Conservation (phyloP, 2,329 filamentous ascomycete genomes). For the Monosporascus cannonballus region DNA sequence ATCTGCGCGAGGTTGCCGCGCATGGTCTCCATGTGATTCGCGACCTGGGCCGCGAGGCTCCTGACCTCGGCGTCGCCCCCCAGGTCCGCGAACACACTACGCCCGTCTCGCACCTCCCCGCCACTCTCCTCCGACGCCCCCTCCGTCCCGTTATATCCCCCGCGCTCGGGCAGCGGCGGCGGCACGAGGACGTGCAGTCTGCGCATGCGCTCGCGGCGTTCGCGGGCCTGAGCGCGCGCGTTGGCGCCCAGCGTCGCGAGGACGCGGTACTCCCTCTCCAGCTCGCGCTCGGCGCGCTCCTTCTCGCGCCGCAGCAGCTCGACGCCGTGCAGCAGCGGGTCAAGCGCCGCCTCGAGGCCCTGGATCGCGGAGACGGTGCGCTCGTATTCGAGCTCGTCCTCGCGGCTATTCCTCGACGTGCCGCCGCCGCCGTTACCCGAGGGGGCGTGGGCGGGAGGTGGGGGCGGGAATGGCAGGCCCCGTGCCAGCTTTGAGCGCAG, state of each 20-base stretch:
- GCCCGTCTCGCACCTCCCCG: conserved; percentile 1
- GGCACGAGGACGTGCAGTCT: conserved; percentile 47
- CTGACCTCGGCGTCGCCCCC: conserved; percentile 39
- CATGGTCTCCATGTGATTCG: conserved; percentile 52
- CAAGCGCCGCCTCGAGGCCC: conserved; percentile 51
- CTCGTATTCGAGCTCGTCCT: conserved; percentile 60
- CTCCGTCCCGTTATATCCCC: not conserved
- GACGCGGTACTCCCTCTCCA: conserved; percentile 49
- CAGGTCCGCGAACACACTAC: conserved; percentile 17
- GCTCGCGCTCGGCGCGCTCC: conserved; percentile 46
- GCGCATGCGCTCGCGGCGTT: conserved; percentile 42
- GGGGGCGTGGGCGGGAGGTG: conserved; percentile 11
- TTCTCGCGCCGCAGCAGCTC: conserved; percentile 54
- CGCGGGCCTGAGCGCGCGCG: conserved; percentile 46
- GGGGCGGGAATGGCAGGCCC: conserved; percentile 62
- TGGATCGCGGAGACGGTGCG: conserved; percentile 54
- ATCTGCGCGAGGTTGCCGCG: conserved; percentile 47
- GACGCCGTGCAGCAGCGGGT: conserved; percentile 56
- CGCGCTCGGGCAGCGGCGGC: conserved; percentile 10
- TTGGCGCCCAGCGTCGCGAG: conserved; percentile 49
- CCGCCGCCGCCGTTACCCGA: conserved; percentile 26
- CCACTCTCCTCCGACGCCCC: conserved; percentile 8
- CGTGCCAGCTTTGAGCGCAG: conserved; percentile 52
- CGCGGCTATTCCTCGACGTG: conserved; percentile 29
- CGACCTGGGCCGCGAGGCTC: conserved; percentile 41